Evolutionary conservation across 805 yeast genomes (phyloP).

Genomic region (Cyberlindnera euphorbiae): DNA sequence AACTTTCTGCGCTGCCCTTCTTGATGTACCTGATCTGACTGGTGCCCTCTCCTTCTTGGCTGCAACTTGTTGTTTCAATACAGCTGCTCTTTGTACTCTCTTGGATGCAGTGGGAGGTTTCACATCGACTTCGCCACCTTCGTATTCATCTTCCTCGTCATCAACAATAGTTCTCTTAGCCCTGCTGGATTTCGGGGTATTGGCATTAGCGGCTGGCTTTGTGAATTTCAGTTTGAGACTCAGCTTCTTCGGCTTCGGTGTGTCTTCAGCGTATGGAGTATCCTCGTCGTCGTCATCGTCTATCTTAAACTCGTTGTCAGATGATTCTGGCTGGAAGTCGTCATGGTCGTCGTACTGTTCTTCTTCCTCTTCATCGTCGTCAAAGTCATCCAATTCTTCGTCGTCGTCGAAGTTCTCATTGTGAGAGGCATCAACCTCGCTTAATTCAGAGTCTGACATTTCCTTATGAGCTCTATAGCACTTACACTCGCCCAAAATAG

Average conservation of each 20-base stretch:
- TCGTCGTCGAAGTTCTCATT: slow-evolving; percentile 13
- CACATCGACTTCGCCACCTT: background rate
- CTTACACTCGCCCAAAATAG: too few species aligned
- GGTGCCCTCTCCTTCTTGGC: slow-evolving; percentile 1
- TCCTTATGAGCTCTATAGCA: too few species aligned
- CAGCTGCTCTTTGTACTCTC: slow-evolving; percentile 4
- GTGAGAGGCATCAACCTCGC: slow-evolving; percentile 9
- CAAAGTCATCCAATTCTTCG: slow-evolving; percentile 13
- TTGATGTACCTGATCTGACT: slow-evolving; percentile 6
- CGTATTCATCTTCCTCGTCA: slow-evolving; percentile 8
- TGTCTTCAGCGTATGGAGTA: slow-evolving; percentile 7
- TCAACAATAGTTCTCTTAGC: background rate
- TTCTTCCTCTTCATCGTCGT: slow-evolving; percentile 13
- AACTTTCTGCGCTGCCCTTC: slow-evolving; percentile 9
- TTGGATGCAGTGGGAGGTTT: background rate
- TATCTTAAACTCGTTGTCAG: slow-evolving; percentile 15
- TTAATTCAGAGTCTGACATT: slow-evolving; percentile 20
- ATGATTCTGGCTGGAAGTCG: slow-evolving; percentile 10
- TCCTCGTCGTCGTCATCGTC: slow-evolving; percentile 17
- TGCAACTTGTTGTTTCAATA: slow-evolving; percentile 1
- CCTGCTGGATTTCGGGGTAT: slow-evolving; percentile 2
- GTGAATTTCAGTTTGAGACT: slow-evolving; percentile 18
- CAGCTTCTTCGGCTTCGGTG: slow-evolving; percentile 11
- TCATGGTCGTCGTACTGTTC: slow-evolving; percentile 12
- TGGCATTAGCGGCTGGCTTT: slow-evolving; percentile 1